A percentile compares a stretch with the other conserved stretches of the same genome.
Conservation (phyloP, 257 asterid genomes). For the Capsicum rhomboideum region DNA sequence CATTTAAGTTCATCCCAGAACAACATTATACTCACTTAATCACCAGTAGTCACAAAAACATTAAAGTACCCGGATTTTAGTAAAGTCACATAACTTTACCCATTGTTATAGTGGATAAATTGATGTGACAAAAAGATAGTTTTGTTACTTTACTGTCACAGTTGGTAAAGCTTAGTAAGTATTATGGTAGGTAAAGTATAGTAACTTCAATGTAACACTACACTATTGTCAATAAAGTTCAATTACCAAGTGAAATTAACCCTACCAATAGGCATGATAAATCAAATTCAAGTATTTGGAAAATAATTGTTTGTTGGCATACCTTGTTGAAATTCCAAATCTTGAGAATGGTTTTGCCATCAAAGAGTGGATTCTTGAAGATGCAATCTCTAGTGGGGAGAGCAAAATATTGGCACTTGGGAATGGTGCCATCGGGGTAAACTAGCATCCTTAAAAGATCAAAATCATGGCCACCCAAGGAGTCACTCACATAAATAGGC, state of each 20-base stretch:
- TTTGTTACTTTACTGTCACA: too few relatives aligned
- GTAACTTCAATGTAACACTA: not conserved
- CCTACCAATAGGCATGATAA: not conserved
- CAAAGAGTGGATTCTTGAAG: slow-evolving; percentile 56
- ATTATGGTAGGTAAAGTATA: too few relatives aligned
- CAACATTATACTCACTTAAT: too few relatives aligned
- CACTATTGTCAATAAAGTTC: not conserved
- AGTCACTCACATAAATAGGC: slow-evolving; percentile 35
- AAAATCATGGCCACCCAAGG: slow-evolving; percentile 55
- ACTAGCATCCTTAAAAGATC: slow-evolving; percentile 51
- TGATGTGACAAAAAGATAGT: not conserved
- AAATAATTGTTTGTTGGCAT: not conserved
- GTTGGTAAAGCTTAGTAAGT: too few relatives aligned
- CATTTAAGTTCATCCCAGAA: too few relatives aligned
- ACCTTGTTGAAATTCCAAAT: slow-evolving; percentile 69
- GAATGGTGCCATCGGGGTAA: slow-evolving; percentile 55
- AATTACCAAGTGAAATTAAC: not conserved
- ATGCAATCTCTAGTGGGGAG: slow-evolving; percentile 61
- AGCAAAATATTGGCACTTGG: slow-evolving; percentile 52
- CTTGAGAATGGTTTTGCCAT: slow-evolving; percentile 61
- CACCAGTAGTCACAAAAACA: too few relatives aligned
- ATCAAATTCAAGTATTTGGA: not conserved
- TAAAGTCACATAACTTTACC: too few relatives aligned
- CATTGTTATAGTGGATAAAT: too few relatives aligned
- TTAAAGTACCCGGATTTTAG: too few relatives aligned